Evolutionary conservation across 1,139 yeast species (phyloP), one percentile per base, ranked within the genome.

Genomic region (Suhomyces wounanorum): DNA sequence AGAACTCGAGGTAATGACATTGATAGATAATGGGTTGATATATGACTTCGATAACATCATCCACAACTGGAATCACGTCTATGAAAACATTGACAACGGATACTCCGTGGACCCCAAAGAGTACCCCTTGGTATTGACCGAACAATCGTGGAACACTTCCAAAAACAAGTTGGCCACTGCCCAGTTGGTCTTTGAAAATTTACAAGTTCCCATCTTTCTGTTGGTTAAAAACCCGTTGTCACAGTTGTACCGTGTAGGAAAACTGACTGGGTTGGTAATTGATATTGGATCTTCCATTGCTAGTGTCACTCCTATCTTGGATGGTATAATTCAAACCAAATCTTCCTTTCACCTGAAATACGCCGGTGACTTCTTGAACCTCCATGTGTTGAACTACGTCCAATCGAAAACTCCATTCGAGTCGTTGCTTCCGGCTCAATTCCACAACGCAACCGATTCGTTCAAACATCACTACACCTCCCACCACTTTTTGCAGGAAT

Each of bases 201-300:
- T 85, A 44, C 72, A 82, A 51, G 87, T 86, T 13, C 92, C 92
- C 0, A 73, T 84, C 14, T 80, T 87, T 58, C 83, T 89, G 36
- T 70, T 87, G 49, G 78, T 85, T n/a, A 83, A 85, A 61, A 81
- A 84, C 43, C 92, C 92, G 4, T 66, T 87, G 52, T 85, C 89
- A 30, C 84, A 85, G 48, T 79, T 88, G 17, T 84, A 85, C 61
- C 84, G 89, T 33, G 75, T 84, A 59, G 90, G 91, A 3, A 82
- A 82, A 60, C 76, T 85, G 18, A 82, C 85, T 11, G 87, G 89
- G 6, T 71, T 87, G 52, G 87, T 87, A 18, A 77, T 87, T 36
- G 92, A 87, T 60, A 66, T 87, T 43, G 94, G 92, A 2, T 76
- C 85, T 1, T 72, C 83, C 21, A 78, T 79, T 3, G 75, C 84